Evolutionary conservation across 306 rosid species (phyloP), one percentile per base, ranked within the genome.

Genomic region (Lathyrus aphaca): DNA sequence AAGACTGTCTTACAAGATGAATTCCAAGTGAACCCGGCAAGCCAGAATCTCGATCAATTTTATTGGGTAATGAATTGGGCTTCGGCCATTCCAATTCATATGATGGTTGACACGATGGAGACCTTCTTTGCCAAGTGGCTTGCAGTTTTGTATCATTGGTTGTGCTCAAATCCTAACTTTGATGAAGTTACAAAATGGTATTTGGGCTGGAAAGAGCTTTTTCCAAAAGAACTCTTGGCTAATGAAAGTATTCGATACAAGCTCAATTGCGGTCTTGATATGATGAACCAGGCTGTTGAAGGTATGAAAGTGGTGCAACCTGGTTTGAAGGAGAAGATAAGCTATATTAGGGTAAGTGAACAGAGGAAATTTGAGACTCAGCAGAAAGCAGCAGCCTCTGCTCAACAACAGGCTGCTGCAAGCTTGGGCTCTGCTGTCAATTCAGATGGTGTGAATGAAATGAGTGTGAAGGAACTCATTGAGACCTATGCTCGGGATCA

Each of bases 291-390:
- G 65, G 97, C 96, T 16, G 95, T 82, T 45, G 95, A 89, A 64
- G 97, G 97, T 53, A 84, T 84, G 96, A 89, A 89, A 84, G 88
- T 88, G 43, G 96, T 82, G 76, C 96, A 87, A 77, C 98, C 97
- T 72, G 97, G 97, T 60, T 66, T 86, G 69, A 88, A 84, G 84
- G 97, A 94, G 80, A 90, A 88, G 64, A 82, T 87, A 16, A 88
- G 92, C 79, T 90, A 85, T 79, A 82, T 85, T 18, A 79, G 90
- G 78, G 89, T 59, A 21, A 88, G 80, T 68, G 99, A 91, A 86
- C 95, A 87, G 76, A 85, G 98, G 70, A 91, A 90, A 69, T 90
- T 88, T 82, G 98, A 90, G 78, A 96, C 96, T 74, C 97, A 85
- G 77, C 96, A 93, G 79, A 93, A 86, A 80, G 88, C 90, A 37